A percentile compares a stretch with the other conserved stretches of the same genome.
Conservation (phyloP, 2,329 filamentous ascomycete genomes). For the Sclerotinia borealis region DNA sequence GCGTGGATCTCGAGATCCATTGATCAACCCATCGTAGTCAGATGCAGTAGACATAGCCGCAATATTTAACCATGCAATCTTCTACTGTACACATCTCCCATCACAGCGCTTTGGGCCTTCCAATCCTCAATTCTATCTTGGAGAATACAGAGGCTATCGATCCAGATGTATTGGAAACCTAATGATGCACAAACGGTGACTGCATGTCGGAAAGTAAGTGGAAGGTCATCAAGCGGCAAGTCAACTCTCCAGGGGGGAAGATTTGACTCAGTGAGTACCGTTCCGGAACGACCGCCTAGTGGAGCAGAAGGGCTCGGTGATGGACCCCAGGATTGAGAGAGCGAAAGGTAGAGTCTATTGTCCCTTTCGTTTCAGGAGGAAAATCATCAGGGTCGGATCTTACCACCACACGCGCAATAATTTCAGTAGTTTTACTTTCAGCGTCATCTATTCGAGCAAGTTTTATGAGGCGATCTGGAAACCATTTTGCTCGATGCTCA, state of each 20-base stretch:
- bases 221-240: neutral
- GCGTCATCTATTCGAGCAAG: neutral
- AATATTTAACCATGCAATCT: neutral
- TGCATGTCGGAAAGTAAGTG: neutral
- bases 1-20: neutral
- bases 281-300: neutral
- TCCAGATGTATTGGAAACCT: neutral
- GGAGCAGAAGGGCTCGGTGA: neutral
- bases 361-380: neutral
- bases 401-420: neutral
- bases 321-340: neutral
- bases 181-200: neutral
- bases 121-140: constrained; percentile 16
- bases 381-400: neutral
- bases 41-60: neutral
- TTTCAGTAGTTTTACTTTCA: neutral
- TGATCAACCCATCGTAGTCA: neutral
- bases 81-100: constrained; percentile 19
- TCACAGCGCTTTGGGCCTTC: constrained; percentile 13
- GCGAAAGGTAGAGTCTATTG: neutral
- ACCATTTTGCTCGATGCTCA: neutral
- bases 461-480: neutral
- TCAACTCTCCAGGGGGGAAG: neutral
- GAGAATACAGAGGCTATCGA: neutral
- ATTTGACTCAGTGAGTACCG: neutral